Evolutionary conservation across 176 grass and related monocot species (phyloP).

Genomic region (Puccinellia tenuiflora): DNA sequence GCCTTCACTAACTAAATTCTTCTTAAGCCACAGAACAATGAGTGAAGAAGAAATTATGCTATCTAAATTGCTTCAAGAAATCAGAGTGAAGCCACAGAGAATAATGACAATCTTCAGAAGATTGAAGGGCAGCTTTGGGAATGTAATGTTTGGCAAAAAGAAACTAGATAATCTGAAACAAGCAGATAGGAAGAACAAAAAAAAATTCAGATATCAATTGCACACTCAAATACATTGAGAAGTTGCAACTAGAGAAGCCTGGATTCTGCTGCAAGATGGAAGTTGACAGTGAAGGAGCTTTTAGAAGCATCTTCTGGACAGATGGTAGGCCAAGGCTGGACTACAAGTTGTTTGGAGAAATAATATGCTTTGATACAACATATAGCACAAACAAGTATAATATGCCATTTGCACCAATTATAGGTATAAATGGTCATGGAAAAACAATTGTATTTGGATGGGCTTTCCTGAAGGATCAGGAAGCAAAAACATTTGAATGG

Average conservation of each 20-base stretch:
- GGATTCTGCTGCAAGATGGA: neutral
- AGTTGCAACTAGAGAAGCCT: neutral
- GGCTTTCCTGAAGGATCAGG: conserved; percentile 3
- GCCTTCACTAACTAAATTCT: neutral
- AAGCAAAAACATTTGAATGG: conserved; percentile 9
- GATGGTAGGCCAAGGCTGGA: too few relatives aligned
- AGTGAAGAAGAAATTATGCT: neutral
- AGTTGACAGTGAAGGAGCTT: neutral
- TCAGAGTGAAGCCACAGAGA: neutral
- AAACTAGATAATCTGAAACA: neutral
- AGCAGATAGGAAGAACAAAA: neutral
- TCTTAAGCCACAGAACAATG: neutral
- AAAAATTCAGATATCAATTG: conserved; percentile 13
- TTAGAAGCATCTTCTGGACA: neutral
- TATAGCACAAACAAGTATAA: too few relatives aligned
- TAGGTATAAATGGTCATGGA: too few relatives aligned
- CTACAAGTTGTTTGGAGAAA: too few relatives aligned
- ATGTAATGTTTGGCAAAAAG: too few relatives aligned
- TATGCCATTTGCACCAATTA: too few relatives aligned
- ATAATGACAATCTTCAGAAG: conserved; percentile 18
- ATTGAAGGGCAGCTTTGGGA: neutral
- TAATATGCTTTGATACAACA: too few relatives aligned
- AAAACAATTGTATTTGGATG: conserved; percentile 6
- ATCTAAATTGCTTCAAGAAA: conserved; percentile 5
- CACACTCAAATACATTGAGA: neutral